Conservation (phyloP, 2,329 filamentous ascomycete species). For the Colletotrichum kahawae region DNA sequence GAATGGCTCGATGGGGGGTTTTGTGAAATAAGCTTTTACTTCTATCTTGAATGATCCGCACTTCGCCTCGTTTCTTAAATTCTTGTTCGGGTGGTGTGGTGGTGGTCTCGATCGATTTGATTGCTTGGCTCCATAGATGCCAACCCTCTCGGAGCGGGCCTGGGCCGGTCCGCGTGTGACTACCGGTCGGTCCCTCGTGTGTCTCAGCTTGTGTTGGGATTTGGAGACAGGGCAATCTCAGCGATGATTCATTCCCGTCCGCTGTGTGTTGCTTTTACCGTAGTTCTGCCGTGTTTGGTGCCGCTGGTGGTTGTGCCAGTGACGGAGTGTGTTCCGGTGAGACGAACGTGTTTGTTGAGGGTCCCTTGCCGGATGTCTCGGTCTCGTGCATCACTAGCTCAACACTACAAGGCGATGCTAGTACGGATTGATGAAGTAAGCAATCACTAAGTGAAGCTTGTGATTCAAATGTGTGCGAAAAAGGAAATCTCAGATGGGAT, state of each 20-base stretch:
- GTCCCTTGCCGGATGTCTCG: not conserved
- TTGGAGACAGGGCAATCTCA: not conserved
- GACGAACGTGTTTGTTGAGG: not conserved
- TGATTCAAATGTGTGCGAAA: not conserved
- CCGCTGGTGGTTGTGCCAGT: not conserved
- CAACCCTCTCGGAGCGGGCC: not conserved
- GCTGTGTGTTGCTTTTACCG: not conserved
- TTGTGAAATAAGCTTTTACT: not conserved
- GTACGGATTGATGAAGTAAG: not conserved
- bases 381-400: not conserved
- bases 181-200: not conserved
- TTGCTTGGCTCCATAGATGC: not conserved
- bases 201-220: not conserved
- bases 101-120: not conserved
- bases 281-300: not conserved
- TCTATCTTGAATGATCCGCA: not conserved
- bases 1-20: not conserved
- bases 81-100: not conserved
- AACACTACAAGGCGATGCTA: not conserved
- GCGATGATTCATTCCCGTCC: not conserved
- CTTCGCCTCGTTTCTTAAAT: not conserved
- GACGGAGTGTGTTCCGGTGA: not conserved
- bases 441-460: not conserved
- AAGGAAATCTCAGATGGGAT: not conserved
- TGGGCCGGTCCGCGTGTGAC: not conserved